Evolutionary conservation across 257 asterid species (phyloP).

Genomic region (Euphrasia confusa): DNA sequence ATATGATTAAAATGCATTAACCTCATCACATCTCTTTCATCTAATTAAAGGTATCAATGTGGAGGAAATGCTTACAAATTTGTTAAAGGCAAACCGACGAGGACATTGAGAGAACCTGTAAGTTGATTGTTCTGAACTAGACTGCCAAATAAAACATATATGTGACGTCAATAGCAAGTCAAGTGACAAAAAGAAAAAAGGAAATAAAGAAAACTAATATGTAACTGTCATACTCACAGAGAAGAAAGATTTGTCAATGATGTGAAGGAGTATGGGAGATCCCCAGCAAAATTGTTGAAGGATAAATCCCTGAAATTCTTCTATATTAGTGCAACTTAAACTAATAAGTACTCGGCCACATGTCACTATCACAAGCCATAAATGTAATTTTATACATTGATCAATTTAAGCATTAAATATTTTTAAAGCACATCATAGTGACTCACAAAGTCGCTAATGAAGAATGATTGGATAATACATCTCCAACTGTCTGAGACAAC

Average conservation of each 20-base stretch:
- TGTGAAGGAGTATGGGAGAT: slow-evolving; percentile 70
- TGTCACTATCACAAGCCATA: too few species aligned
- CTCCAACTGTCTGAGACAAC: slow-evolving; percentile 73
- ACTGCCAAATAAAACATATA: slow-evolving; percentile 44
- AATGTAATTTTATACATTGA: too few species aligned
- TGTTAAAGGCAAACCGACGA: slow-evolving; percentile 70
- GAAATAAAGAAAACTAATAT: background rate
- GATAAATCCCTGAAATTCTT: slow-evolving; percentile 71
- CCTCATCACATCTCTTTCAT: slow-evolving; percentile 1
- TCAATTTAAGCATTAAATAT: too few species aligned
- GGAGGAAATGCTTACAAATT: slow-evolving; percentile 58
- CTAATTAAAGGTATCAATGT: slow-evolving; percentile 14
- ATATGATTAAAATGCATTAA: slow-evolving; percentile 15
- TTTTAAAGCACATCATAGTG: background rate
- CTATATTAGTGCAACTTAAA: slow-evolving; percentile 5
- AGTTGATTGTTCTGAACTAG: slow-evolving; percentile 71
- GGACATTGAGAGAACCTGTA: slow-evolving; percentile 68
- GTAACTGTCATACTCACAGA: slow-evolving; percentile 57
- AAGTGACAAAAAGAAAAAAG: slow-evolving; percentile 16
- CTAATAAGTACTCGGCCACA: too few species aligned
- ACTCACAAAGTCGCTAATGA: slow-evolving; percentile 65
- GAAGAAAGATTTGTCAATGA: slow-evolving; percentile 73
- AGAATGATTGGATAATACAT: slow-evolving; percentile 70
- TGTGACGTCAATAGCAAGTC: slow-evolving; percentile 24
- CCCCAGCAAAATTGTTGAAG: slow-evolving; percentile 76